Percentiles rank a stretch among this genome's conserved stretches.
phyloP scores from a whole-genome alignment of 257 asterid genomes.

The Eucommia ulmoides region DNA sequence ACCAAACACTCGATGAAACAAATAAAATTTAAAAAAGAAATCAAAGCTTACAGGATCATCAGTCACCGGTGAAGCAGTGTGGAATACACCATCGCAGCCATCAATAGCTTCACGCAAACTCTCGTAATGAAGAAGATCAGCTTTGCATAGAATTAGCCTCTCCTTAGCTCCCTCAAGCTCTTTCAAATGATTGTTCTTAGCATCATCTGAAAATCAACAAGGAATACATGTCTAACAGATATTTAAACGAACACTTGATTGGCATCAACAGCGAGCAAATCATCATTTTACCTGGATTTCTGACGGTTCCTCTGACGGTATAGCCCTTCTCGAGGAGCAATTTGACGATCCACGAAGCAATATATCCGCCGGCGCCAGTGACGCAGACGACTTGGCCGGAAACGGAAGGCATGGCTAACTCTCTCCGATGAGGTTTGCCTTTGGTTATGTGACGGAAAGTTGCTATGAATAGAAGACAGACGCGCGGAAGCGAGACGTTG shows the following conservation, averaged over 20 bases:
- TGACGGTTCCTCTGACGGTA: constrained; percentile 78
- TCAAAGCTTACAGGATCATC: constrained; percentile 62
- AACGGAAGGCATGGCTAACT: constrained; percentile 40
- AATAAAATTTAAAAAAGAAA: too few relatives aligned
- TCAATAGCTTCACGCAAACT: constrained; percentile 63
- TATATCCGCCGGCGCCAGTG: constrained; percentile 98
- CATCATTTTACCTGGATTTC: constrained; percentile 99
- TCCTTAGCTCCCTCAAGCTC: constrained; percentile 83
- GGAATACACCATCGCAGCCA: constrained; percentile 95
- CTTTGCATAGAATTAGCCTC: constrained; percentile 58
- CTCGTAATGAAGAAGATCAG: constrained; percentile 70
- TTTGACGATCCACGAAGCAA: constrained; percentile 97
- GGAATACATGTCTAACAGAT: too few relatives aligned
- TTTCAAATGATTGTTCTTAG: constrained; percentile 67
- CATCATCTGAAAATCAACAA: constrained; percentile 39
- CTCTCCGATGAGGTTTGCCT: background rate
- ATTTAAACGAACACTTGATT: too few relatives aligned
- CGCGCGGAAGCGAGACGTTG: background rate
- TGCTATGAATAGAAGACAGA: background rate
- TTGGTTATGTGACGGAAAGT: background rate
- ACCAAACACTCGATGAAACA: too few relatives aligned
- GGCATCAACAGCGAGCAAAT: too few relatives aligned
- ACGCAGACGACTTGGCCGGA: constrained; percentile 72
- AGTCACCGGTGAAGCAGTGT: constrained; percentile 93
- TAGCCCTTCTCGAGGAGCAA: constrained; percentile 76